These are phyloP conservation scores for Lophium mytilinum DNA, from an alignment of 495 filamentous ascomycete genomes.

Conservation along the genomic window DNA sequence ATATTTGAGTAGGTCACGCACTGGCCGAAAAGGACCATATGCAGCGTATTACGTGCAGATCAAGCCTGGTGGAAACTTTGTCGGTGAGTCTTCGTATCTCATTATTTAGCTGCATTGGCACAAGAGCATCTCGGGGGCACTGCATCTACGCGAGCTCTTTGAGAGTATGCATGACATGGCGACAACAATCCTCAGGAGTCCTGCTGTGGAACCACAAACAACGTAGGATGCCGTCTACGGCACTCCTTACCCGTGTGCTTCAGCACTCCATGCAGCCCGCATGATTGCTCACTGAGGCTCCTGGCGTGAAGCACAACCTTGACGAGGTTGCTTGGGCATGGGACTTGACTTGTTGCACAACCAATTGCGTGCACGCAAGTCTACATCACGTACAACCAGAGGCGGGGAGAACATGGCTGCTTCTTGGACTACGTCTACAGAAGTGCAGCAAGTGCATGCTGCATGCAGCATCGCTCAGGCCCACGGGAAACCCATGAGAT, in stretches of 20 bases:
- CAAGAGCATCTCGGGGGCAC: not conserved
- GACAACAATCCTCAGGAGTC: not conserved
- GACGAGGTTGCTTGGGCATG: too few relatives aligned
- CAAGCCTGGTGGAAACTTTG: slow-evolving; percentile 49
- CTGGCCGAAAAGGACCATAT: slow-evolving; percentile 78
- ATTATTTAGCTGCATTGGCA: slow-evolving; percentile 27
- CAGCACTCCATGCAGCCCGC: too few relatives aligned
- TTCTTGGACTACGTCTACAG: too few relatives aligned
- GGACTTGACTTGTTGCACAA: too few relatives aligned
- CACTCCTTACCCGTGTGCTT: too few relatives aligned
- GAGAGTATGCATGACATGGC: not conserved
- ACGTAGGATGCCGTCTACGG: too few relatives aligned
- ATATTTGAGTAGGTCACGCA: slow-evolving; percentile 52
- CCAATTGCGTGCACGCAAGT: too few relatives aligned
- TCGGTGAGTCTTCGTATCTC: slow-evolving; percentile 43
- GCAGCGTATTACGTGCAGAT: slow-evolving; percentile 74
- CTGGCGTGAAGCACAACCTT: too few relatives aligned
- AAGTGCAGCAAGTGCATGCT: too few relatives aligned
- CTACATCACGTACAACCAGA: too few relatives aligned
- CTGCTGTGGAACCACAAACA: not conserved
- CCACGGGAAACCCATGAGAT: not conserved
- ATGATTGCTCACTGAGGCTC: too few relatives aligned
- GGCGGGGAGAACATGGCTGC: too few relatives aligned
- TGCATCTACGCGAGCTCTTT: not conserved
- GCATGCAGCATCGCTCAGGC: not conserved